phyloP scores from a whole-genome alignment of 495 filamentous ascomycete genomes.

The Lophium mytilinum region DNA sequence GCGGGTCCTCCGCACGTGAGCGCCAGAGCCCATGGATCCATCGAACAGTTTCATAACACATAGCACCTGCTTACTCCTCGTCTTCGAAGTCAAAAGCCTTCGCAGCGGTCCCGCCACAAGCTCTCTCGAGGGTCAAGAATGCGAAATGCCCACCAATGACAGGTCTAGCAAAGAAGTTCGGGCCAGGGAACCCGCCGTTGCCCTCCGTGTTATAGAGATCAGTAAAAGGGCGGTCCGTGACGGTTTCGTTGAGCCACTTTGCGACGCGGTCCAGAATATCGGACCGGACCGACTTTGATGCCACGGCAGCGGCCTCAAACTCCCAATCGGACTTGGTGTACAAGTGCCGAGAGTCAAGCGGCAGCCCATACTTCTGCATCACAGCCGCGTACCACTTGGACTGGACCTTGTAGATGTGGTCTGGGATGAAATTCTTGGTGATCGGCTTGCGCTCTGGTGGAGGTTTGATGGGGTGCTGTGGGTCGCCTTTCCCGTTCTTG shows the following conservation, averaged over 20 bases:
- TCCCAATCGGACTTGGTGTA: slow-evolving; percentile 41
- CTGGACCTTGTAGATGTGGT: slow-evolving; percentile 35
- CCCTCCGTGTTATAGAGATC: slow-evolving; percentile 38
- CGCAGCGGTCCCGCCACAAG: slow-evolving; percentile 25
- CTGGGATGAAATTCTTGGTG: slow-evolving; percentile 34
- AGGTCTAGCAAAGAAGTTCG: slow-evolving; percentile 34
- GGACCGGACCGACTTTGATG: slow-evolving; percentile 22
- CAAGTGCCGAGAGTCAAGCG: slow-evolving; percentile 37
- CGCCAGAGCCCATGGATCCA: no score
- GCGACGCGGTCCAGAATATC: slow-evolving; percentile 32
- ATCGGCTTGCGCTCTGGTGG: slow-evolving; percentile 11
- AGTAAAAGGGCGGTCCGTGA: slow-evolving; percentile 34
- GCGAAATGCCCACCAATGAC: slow-evolving; percentile 38
- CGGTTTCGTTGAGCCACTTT: slow-evolving; percentile 36
- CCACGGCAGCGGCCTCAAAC: slow-evolving; percentile 37
- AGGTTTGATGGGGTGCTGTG: slow-evolving; percentile 20
- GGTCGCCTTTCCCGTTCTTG: not conserved
- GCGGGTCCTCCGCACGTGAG: no score
- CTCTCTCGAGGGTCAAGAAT: slow-evolving; percentile 36
- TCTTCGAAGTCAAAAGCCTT: slow-evolving; percentile 1
- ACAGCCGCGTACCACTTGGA: slow-evolving; percentile 32
- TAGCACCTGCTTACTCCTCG: no score
- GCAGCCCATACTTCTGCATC: slow-evolving; percentile 38
- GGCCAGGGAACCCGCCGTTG: slow-evolving; percentile 32
- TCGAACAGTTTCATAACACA: no score